Evolutionary conservation across 2,329 filamentous ascomycete genomes (phyloP).

Genomic region (Venturia oleaginea): DNA sequence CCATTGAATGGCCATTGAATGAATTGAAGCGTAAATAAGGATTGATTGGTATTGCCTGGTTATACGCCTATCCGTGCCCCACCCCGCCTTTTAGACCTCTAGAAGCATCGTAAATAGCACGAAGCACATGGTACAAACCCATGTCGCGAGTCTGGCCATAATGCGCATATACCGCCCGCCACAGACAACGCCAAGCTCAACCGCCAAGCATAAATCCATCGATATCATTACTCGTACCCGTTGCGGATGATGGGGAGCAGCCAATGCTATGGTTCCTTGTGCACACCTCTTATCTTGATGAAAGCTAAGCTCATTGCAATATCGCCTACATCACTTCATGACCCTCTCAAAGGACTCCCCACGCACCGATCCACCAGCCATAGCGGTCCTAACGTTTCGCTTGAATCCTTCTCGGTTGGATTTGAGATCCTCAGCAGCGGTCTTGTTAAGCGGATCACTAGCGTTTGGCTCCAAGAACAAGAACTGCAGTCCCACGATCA

Average conservation of each 20-base stretch:
- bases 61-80: not conserved
- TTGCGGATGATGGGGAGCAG: not conserved
- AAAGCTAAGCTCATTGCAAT: not conserved
- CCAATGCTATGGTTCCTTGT: not conserved
- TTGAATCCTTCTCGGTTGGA: constrained; percentile 81
- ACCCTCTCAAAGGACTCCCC: constrained; percentile 71
- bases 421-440: constrained; percentile 87
- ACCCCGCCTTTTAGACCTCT: not conserved
- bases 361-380: constrained; percentile 71
- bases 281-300: not conserved
- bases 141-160: not conserved
- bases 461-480: constrained; percentile 97
- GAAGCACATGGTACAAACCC: not conserved
- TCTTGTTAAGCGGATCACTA: constrained; percentile 95
- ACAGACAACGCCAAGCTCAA: constrained; percentile 3
- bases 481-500: constrained; percentile 94
- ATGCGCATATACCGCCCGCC: not conserved
- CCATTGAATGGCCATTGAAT: too few relatives aligned
- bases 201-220: not conserved
- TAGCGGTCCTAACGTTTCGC: constrained; percentile 75
- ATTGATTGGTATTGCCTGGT: not conserved
- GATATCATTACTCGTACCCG: not conserved
- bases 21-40: not conserved
- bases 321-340: constrained; percentile 43
- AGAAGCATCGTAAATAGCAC: not conserved